These are phyloP conservation scores for Grigorovia yakushimaensis DNA, from an alignment of 805 yeast genomes.

Conservation along the genomic window DNA sequence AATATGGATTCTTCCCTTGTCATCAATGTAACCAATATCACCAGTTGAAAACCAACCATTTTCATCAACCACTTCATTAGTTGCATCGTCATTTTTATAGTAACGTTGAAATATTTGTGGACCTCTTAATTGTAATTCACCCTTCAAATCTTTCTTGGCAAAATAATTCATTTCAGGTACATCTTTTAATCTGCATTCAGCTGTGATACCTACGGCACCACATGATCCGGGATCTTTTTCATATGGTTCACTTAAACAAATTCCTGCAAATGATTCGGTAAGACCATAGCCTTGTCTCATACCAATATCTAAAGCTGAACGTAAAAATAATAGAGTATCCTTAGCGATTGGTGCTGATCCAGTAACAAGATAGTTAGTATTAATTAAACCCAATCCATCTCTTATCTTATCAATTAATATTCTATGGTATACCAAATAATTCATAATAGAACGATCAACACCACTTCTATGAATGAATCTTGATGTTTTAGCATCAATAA, in stretches of 20 bases:
- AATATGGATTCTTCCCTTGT: constrained; percentile 45
- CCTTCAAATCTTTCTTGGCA: constrained; percentile 37
- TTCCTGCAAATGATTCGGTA: constrained; percentile 64
- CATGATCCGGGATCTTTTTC: constrained; percentile 46
- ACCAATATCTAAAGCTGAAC: constrained; percentile 49
- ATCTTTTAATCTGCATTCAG: constrained; percentile 53
- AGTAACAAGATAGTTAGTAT: constrained; percentile 32
- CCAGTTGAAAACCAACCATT: constrained; percentile 63
- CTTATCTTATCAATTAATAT: constrained; percentile 35
- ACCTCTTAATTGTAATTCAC: constrained; percentile 57
- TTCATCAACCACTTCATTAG: constrained; percentile 40
- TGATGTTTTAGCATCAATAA: constrained; percentile 17
- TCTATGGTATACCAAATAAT: constrained; percentile 25
- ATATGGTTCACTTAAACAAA: constrained; percentile 34
- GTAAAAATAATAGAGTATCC: constrained; percentile 50
- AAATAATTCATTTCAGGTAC: constrained; percentile 54
- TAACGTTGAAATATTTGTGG: constrained; percentile 51
- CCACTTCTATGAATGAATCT: constrained; percentile 27
- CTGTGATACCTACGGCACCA: constrained; percentile 47
- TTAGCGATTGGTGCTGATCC: constrained; percentile 69
- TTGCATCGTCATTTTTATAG: constrained; percentile 47
- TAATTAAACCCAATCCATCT: constrained; percentile 39
- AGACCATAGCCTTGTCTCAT: constrained; percentile 66
- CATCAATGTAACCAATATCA: constrained; percentile 48
- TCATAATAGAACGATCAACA: constrained; percentile 32